These are phyloP conservation scores for Penicillium dipodomyicola DNA, from an alignment of 495 filamentous ascomycete genomes.

Conservation along the genomic window DNA sequence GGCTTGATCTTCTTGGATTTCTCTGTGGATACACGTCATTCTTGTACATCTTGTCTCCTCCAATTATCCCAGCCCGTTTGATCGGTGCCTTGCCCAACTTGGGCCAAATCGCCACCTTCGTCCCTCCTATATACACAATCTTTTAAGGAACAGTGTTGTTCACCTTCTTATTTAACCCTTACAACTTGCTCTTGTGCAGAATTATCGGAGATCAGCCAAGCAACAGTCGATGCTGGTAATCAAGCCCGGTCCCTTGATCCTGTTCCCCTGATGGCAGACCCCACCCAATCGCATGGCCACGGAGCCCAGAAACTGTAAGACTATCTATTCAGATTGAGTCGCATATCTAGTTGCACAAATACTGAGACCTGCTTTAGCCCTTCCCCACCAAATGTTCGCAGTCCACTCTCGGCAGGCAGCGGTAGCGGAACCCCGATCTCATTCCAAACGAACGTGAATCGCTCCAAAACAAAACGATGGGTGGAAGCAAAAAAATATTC, in stretches of 20 bases:
- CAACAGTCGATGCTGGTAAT: slow-evolving; percentile 22
- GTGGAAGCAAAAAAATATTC: slow-evolving; percentile 81
- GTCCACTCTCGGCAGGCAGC: slow-evolving; percentile 32
- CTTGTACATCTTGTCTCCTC: slow-evolving; percentile 9
- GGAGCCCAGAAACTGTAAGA: slow-evolving; percentile 29
- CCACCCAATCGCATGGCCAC: slow-evolving; percentile 27
- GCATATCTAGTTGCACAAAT: slow-evolving; percentile 11
- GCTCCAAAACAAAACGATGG: slow-evolving; percentile 92
- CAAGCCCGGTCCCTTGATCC: slow-evolving; percentile 13
- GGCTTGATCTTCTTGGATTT: neutral
- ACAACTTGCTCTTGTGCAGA: neutral
- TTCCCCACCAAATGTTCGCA: slow-evolving; percentile 27
- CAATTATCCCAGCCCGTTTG: slow-evolving; percentile 14
- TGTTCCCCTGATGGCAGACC: slow-evolving; percentile 22
- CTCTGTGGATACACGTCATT: slow-evolving; percentile 25
- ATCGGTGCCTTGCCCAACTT: slow-evolving; percentile 22
- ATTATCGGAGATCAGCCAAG: slow-evolving; percentile 10
- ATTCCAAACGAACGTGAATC: slow-evolving; percentile 80
- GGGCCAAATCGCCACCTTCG: slow-evolving; percentile 19
- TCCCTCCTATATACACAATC: slow-evolving; percentile 3
- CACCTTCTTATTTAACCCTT: neutral
- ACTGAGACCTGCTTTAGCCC: slow-evolving; percentile 21
- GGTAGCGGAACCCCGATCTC: slow-evolving; percentile 47
- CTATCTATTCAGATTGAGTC: neutral
- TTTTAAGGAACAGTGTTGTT: neutral